These are phyloP conservation scores for Sugiyamaella novakii DNA, from an alignment of 1,139 yeast species.

Conservation along the genomic window DNA sequence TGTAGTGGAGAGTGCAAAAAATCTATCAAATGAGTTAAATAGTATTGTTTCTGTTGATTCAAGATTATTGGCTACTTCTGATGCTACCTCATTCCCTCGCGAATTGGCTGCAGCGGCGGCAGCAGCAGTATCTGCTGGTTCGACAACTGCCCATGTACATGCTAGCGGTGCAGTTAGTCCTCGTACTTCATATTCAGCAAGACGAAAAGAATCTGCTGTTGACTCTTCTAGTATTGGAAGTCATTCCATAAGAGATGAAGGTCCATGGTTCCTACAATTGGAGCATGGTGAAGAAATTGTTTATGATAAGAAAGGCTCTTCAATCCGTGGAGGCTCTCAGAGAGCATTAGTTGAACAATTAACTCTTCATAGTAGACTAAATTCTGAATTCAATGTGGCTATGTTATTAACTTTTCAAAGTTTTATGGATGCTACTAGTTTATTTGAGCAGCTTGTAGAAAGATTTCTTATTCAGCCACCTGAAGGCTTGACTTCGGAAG, in stretches of 20 bases:
- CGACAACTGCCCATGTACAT: background rate
- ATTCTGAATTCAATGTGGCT: conserved; percentile 67
- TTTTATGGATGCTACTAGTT: conserved; percentile 67
- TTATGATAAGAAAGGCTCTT: conserved; percentile 69
- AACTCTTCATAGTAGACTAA: conserved; percentile 74
- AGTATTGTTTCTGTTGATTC: conserved; percentile 17
- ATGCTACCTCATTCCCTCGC: conserved; percentile 12
- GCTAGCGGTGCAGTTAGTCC: conserved; percentile 9
- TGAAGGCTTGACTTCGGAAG: conserved; percentile 82
- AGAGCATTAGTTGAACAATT: conserved; percentile 80
- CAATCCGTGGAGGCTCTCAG: conserved; percentile 82
- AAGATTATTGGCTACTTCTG: conserved; percentile 14
- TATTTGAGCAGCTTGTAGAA: conserved; percentile 61
- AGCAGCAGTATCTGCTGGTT: conserved; percentile 7
- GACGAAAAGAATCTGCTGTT: conserved; percentile 23
- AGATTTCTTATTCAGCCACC: conserved; percentile 82
- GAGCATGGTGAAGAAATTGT: conserved; percentile 75
- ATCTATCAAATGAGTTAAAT: conserved; percentile 15
- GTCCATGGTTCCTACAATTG: conserved; percentile 80
- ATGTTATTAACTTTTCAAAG: conserved; percentile 77
- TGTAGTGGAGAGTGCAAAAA: conserved; percentile 16
- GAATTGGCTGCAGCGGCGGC: conserved; percentile 17
- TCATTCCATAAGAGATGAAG: conserved; percentile 29
- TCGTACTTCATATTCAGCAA: conserved; percentile 15
- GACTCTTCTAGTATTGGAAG: conserved; percentile 24